Evolutionary conservation across 768 basidiomycete species (phyloP).

Genomic region (Mycena polygramma): DNA sequence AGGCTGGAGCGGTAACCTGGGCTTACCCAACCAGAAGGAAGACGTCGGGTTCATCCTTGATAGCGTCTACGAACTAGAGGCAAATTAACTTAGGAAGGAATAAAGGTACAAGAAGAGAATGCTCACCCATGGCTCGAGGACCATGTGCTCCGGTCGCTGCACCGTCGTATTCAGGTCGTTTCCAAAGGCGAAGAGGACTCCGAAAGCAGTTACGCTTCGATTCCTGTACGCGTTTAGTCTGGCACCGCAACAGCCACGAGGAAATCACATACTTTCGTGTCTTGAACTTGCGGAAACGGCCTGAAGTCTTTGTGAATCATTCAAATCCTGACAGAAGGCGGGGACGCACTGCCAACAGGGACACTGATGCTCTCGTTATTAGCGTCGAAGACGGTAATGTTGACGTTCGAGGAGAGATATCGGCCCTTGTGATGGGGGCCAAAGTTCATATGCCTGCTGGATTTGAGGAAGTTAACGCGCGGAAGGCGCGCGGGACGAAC

Average conservation of each 20-base stretch:
- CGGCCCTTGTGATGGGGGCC: constrained; percentile 74
- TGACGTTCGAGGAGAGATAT: constrained; percentile 88
- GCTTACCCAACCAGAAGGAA: constrained; percentile 74
- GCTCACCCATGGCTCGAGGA: constrained; percentile 80
- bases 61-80: constrained; percentile 81
- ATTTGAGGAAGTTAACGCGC: constrained; percentile 9
- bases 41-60: constrained; percentile 83
- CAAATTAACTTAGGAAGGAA: neutral
- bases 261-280: constrained; percentile 70
- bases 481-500: constrained; percentile 46
- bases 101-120: neutral
- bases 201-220: constrained; percentile 83
- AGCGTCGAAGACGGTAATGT: constrained; percentile 76
- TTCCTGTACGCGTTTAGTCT: constrained; percentile 54
- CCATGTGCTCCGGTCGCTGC: constrained; percentile 79
- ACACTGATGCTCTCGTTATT: constrained; percentile 52
- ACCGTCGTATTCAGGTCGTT: constrained; percentile 82
- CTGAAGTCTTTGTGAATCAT: constrained; percentile 9
- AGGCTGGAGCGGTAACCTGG: neutral
- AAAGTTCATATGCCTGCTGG: constrained; percentile 71
- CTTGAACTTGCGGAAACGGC: constrained; percentile 79
- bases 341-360: constrained; percentile 50
- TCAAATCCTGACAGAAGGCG: neutral
- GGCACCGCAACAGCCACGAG: neutral
- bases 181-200: constrained; percentile 83